Evolutionary conservation across 768 basidiomycete species (phyloP).

Genomic region (Pilatotrama ljubarskyi): DNA sequence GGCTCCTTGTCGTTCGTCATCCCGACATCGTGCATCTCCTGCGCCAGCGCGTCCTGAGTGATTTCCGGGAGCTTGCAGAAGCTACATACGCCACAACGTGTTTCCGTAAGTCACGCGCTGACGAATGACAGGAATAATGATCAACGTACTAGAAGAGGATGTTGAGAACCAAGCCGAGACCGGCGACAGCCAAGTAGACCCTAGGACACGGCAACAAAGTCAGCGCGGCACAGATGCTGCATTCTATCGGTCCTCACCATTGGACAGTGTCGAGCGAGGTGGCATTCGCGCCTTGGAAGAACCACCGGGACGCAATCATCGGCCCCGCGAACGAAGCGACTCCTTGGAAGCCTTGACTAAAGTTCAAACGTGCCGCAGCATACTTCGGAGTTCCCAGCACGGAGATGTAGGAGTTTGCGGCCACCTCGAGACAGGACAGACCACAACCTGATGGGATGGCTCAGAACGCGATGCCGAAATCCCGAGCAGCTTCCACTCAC

Average conservation of each 20-base stretch:
- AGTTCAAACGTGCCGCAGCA: constrained; percentile 74
- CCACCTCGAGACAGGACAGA: constrained; percentile 64
- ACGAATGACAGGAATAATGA: neutral
- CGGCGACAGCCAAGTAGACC: constrained; percentile 67
- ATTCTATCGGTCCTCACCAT: constrained; percentile 40
- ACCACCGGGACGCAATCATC: constrained; percentile 73
- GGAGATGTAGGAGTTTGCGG: constrained; percentile 80
- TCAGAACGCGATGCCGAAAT: constrained; percentile 19
- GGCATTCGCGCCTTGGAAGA: constrained; percentile 67
- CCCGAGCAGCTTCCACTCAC: constrained; percentile 31
- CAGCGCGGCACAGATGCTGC: neutral
- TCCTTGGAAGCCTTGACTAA: constrained; percentile 80
- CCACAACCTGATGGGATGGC: constrained; percentile 52
- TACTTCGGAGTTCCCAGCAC: constrained; percentile 67
- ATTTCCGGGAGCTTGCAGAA: constrained; percentile 72
- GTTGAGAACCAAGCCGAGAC: constrained; percentile 61
- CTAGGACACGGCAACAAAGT: constrained; percentile 30
- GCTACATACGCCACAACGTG: constrained; percentile 30
- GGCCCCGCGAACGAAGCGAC: constrained; percentile 74
- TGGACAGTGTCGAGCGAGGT: constrained; percentile 65
- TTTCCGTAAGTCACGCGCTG: neutral
- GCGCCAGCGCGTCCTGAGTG: constrained; percentile 60
- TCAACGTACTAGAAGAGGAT: constrained; percentile 62
- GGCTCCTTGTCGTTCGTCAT: constrained; percentile 46
- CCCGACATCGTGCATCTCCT: constrained; percentile 47